These are phyloP conservation scores for Coniochaeta prunicola DNA, from an alignment of 2,329 filamentous ascomycete genomes.

Conservation along the genomic window DNA sequence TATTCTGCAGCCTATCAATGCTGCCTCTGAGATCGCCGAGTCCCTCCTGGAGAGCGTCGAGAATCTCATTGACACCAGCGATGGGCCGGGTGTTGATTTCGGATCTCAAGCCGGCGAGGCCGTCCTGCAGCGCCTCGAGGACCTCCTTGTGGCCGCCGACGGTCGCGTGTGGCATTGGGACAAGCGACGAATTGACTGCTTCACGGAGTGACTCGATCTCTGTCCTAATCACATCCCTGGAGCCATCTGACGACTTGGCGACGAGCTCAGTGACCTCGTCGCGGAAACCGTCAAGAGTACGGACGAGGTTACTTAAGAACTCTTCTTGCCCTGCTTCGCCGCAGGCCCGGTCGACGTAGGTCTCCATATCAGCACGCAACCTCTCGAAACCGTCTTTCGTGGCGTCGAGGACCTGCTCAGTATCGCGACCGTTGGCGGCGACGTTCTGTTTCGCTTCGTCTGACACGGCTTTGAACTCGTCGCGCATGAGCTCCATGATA, in stretches of 20 bases:
- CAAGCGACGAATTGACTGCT: conserved; percentile 62
- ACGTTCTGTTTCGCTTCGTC: conserved; percentile 70
- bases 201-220: conserved; percentile 80
- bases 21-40: conserved; percentile 69
- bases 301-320: conserved; percentile 61
- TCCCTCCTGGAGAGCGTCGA: conserved; percentile 86
- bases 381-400: conserved; percentile 82
- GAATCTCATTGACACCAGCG: conserved; percentile 74
- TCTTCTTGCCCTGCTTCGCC: conserved; percentile 69
- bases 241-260: conserved; percentile 36
- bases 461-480: conserved; percentile 52
- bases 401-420: conserved; percentile 81
- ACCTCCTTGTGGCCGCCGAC: conserved; percentile 52
- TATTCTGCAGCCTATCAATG: conserved; percentile 71
- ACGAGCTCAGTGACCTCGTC: conserved; percentile 61
- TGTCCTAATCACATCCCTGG: conserved; percentile 65
- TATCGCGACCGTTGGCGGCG: conserved; percentile 70
- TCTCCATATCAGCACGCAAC: conserved; percentile 72
- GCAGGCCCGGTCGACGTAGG: conserved; percentile 66
- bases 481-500: conserved; percentile 52
- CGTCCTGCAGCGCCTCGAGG: conserved; percentile 61
- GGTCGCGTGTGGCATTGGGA: conserved; percentile 38
- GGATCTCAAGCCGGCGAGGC: conserved; percentile 65
- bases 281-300: conserved; percentile 59
- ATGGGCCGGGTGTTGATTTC: conserved; percentile 63